Conservation (phyloP, 805 yeast species). For the Sungouiozyma ichnusensis region DNA sequence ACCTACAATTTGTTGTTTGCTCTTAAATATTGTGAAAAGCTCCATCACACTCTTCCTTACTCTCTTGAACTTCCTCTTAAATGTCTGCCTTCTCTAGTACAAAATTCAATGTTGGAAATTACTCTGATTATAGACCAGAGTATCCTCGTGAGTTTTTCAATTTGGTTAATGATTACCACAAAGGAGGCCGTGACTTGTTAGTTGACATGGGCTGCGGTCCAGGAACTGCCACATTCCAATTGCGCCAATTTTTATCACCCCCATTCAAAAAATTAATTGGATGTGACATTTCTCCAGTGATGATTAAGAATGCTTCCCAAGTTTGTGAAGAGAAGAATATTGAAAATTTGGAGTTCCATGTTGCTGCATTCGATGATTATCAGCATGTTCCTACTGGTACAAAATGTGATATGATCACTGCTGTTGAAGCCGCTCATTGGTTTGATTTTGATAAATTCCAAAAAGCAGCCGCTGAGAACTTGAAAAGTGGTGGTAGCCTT, state of each 20-base stretch:
- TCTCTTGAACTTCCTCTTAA: not conserved
- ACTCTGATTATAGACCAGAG: slow-evolving; percentile 52
- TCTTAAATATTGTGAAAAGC: no score
- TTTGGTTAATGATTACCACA: slow-evolving; percentile 34
- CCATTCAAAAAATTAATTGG: slow-evolving; percentile 46
- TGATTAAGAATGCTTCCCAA: slow-evolving; percentile 41
- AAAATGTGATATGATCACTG: slow-evolving; percentile 49
- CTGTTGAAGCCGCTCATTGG: slow-evolving; percentile 91
- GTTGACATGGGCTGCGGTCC: slow-evolving; percentile 78
- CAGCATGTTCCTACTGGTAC: slow-evolving; percentile 6
- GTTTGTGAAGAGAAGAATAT: slow-evolving; percentile 4
- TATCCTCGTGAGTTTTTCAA: slow-evolving; percentile 47
- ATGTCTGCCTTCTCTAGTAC: slow-evolving; percentile 58
- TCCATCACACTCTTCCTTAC: no score
- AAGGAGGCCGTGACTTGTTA: slow-evolving; percentile 26
- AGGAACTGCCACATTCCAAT: slow-evolving; percentile 56
- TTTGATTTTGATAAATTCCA: slow-evolving; percentile 48
- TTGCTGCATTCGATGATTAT: slow-evolving; percentile 24
- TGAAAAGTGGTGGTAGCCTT: slow-evolving; percentile 55
- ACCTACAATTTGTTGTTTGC: no score
- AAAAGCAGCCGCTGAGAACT: slow-evolving; percentile 36
- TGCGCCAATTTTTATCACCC: slow-evolving; percentile 8
- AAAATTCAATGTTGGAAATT: slow-evolving; percentile 41
- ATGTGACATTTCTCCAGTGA: slow-evolving; percentile 46
- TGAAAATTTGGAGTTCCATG: slow-evolving; percentile 13